Evolutionary conservation across 2,329 filamentous ascomycete genomes (phyloP).

Genomic region (Cordyceps cateniannulata): DNA sequence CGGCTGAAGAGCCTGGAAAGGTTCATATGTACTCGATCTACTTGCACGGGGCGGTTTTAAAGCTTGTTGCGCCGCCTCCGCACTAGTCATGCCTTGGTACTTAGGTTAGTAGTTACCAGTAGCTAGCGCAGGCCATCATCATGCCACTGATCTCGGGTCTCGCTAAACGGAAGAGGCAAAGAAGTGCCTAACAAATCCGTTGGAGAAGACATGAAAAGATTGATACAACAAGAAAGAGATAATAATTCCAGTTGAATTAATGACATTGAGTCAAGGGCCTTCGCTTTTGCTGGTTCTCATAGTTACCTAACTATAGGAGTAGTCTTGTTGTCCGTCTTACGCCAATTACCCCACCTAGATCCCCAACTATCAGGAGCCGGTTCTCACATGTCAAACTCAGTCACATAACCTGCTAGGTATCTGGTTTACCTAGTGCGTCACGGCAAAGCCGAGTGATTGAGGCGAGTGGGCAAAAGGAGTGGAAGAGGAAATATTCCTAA

Average conservation of each 20-base stretch:
- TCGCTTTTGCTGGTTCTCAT: no score
- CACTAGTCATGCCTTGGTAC: neutral
- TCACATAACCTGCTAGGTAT: neutral
- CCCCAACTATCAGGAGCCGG: neutral
- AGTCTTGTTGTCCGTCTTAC: no score
- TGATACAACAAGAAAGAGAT: no score
- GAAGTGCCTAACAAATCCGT: neutral
- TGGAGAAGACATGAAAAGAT: no score
- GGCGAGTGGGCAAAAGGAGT: neutral
- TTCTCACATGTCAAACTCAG: slow-evolving; percentile 6
- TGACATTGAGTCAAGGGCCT: no score
- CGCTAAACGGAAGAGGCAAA: neutral
- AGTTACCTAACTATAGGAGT: no score
- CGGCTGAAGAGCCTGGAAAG: neutral
- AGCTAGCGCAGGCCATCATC: no score
- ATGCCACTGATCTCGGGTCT: neutral
- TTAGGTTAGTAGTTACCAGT: no score
- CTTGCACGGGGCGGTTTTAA: neutral
- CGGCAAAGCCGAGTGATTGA: neutral
- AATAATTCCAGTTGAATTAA: no score
- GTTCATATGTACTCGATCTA: neutral
- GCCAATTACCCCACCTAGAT: neutral
- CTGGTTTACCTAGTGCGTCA: neutral
- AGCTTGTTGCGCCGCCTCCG: neutral
- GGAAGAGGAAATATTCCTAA: neutral